Base-by-base conservation (phyloP, 164 flowering plant species). In the Vitis amurensis region DNA sequence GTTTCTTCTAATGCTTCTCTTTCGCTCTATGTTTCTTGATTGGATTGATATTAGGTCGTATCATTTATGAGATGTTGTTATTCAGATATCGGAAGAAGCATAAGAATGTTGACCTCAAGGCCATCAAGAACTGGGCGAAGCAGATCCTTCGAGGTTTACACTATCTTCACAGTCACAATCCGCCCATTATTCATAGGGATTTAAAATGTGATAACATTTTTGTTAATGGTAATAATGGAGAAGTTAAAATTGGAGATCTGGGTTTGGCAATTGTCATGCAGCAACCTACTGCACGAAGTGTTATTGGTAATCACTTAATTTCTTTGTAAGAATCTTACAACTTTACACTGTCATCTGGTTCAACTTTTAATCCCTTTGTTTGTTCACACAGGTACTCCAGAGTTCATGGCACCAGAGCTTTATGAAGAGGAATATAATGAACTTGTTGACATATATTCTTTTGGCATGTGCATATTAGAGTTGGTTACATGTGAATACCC, bases 361-460 rank as follows among this genome's bases (percentile, higher is more conserved):
- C 19, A n/a, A 64, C 59, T 62, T 60, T 19, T 71, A 15, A 49
- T 61, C 50, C 7, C 55, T 67, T 27, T 13, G 50, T 17, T 16
- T 64, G 67, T 31, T 51, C 3, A 13, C 15, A 1, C 77, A 88
- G 95, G 92, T 13, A 91, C 97, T 23, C 97, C 92, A 4, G 93
- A 87, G 63, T 91, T 88, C 83, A 91, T 91, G 93, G 96, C 96
- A 9, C 96, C 93, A 1, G 97, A 91, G 84, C 86, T 91, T 30
- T 91, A 89, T 68, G 93, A 89, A 9, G 97, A 89, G 68, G 88
- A 86, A 49, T 89, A 89, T 71, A 85, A 86, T 81, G 93, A 91
- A 71, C 82, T 88, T 48, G 90, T 82, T 17, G 97, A 91, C 77
- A 79, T 91, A 44, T 91, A 91, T 79, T 86, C 97, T 29, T 89